Conservation (phyloP, 2,329 filamentous ascomycete genomes). For the Trichoderma lentiforme region DNA sequence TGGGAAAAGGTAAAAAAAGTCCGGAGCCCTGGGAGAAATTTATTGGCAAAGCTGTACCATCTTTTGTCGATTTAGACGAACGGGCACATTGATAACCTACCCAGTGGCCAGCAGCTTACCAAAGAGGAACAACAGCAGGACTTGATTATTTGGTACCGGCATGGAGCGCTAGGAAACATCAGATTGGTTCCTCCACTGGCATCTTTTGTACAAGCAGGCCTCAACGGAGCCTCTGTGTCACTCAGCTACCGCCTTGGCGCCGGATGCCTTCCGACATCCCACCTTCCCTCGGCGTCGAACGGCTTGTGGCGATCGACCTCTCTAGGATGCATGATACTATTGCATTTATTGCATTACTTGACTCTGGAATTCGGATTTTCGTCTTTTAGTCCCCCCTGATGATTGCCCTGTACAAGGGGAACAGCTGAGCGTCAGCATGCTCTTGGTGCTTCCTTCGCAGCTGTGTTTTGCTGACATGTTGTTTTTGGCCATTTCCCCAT, state of each 20-base stretch:
- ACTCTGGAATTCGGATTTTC: background rate
- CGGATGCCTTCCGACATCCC: constrained; percentile 15
- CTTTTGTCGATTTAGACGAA: background rate
- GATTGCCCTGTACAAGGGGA: background rate
- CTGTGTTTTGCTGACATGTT: background rate
- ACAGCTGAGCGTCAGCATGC: background rate
- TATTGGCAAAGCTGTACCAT: background rate
- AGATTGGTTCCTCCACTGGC: background rate
- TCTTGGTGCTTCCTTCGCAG: background rate
- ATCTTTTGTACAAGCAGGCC: background rate
- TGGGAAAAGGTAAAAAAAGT: background rate
- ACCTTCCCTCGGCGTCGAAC: background rate
- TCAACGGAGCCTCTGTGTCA: background rate
- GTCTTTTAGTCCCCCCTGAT: background rate
- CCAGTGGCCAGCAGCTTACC: background rate
- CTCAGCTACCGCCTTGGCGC: constrained; percentile 15
- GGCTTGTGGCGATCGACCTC: background rate
- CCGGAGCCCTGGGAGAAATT: background rate
- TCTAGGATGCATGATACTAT: background rate
- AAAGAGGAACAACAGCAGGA: background rate
- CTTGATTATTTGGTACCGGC: background rate
- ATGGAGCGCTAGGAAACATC: background rate
- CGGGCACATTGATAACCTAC: background rate
- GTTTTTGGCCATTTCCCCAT: background rate
- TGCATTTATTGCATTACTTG: constrained; percentile 2